Percentiles rank a stretch among this genome's conserved stretches.
phyloP scores from a whole-genome alignment of 345 rosid genomes.

The Ailanthus altissimus region DNA sequence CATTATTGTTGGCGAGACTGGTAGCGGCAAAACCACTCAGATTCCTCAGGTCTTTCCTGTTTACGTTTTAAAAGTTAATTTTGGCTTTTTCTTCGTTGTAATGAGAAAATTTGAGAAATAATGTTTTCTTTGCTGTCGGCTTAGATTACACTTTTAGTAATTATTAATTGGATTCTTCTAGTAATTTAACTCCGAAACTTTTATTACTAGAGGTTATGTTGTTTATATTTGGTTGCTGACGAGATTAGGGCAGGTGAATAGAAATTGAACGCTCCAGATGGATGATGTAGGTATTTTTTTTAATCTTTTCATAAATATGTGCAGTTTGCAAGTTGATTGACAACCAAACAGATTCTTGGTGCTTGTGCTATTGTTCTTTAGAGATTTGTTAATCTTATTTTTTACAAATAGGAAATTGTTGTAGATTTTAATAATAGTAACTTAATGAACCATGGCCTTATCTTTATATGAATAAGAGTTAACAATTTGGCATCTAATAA shows the following conservation, averaged over 20 bases:
- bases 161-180: too few species aligned
- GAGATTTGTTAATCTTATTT: neutral
- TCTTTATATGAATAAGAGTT: neutral
- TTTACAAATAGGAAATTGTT: neutral
- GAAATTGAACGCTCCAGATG: neutral
- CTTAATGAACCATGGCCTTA: neutral
- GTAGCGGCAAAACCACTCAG: conserved; percentile 98
- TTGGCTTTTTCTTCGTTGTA: neutral
- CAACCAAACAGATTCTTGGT: neutral
- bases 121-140: neutral
- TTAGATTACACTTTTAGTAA: neutral
- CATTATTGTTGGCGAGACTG: conserved; percentile 93
- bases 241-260: conserved; percentile 15
- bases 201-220: neutral
- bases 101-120: neutral
- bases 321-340: neutral
- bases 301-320: neutral
- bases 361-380: neutral
- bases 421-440: neutral
- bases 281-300: neutral
- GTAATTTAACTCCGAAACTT: too few species aligned
- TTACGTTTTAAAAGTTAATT: neutral
- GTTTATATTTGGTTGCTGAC: neutral
- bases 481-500: neutral
- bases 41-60: conserved; percentile 73